Percentiles rank a stretch among this genome's conserved stretches.
These are phyloP conservation scores for Boletus reticuloceps DNA, from an alignment of 768 basidiomycete genomes.

Conservation along the genomic window DNA sequence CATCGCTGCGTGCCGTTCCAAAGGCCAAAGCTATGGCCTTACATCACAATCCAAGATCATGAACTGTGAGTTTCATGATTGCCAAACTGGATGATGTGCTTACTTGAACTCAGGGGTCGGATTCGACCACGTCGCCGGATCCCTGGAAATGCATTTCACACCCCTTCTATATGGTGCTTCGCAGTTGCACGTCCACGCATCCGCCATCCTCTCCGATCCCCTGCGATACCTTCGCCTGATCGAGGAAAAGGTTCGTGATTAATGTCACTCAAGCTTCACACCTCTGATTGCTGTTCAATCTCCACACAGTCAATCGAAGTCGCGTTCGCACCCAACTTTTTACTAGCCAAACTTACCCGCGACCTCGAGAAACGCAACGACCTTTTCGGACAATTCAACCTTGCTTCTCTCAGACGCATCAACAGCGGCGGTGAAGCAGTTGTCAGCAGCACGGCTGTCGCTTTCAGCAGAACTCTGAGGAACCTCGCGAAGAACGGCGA, in stretches of 20 bases:
- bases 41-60: constrained; percentile 35
- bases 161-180: constrained; percentile 33
- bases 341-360: constrained; percentile 37
- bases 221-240: constrained; percentile 28
- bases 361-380: constrained; percentile 28
- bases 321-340: constrained; percentile 42
- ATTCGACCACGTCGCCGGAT: constrained; percentile 45
- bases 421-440: constrained; percentile 45
- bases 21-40: constrained; percentile 34
- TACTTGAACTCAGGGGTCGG: constrained; percentile 34
- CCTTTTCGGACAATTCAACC: constrained; percentile 29
- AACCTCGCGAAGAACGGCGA: constrained; percentile 20
- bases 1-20: constrained; percentile 32
- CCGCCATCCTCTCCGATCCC: constrained; percentile 24
- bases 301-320: constrained; percentile 28
- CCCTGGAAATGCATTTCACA: constrained; percentile 41
- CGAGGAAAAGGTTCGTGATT: constrained; percentile 34
- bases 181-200: constrained; percentile 22
- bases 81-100: background rate
- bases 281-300: background rate
- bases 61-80: constrained; percentile 33
- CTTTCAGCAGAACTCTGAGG: constrained; percentile 34
- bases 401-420: constrained; percentile 33
- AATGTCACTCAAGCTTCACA: constrained; percentile 6
- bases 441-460: constrained; percentile 37